Evolutionary conservation across 1,284 basidiomycete genomes (phyloP), one percentile per base, ranked within the genome.

Genomic region (Cutaneotrichosporon curvatum): DNA sequence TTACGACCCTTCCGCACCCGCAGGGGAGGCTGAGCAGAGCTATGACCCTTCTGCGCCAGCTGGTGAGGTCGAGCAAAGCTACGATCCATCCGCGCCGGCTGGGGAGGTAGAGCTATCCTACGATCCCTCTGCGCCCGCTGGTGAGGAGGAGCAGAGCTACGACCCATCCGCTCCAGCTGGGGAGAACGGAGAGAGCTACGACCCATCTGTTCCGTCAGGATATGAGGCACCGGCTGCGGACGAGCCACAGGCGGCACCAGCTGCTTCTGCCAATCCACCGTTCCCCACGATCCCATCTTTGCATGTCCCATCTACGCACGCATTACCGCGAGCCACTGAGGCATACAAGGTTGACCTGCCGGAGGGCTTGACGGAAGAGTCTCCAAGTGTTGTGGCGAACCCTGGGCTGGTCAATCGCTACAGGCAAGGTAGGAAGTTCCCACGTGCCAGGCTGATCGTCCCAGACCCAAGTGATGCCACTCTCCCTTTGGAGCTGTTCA

Each of bases 401-500:
- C 47, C 47, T 2, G 57, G 60, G 11, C 51, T 62, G 20, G 51
- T 67, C 19, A 47, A 43, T 40, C 44, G 49, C 10, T 68, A 58
- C 57, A 50, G 50, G 11, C 32, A 50, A 30, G 58, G 65, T 65
- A 47, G 48, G 62, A 30, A 18, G 1, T 11, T 3, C 14, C n/a
- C 9, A 5, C 3, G 11, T 7, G 22, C 28, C 3, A 1, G 12
- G 2, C 4, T 37, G 32, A 46, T 58, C 34, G 47, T 43, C 1
- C 9, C 43, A 70, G 67, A 70, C 34, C 60, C 61, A 0, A 48
- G 45, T 4, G 56, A 65, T 16, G 23, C 60, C 4, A 32, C 55
- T 16, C 37, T 59, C 6, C 5, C 62, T 1, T 57, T 73, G 10
- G 67, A 71, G n/a, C 63, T 74, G 15, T 73, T 75, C 58, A 68